phyloP scores from a whole-genome alignment of 768 basidiomycete species.

The Trametes villosa region DNA sequence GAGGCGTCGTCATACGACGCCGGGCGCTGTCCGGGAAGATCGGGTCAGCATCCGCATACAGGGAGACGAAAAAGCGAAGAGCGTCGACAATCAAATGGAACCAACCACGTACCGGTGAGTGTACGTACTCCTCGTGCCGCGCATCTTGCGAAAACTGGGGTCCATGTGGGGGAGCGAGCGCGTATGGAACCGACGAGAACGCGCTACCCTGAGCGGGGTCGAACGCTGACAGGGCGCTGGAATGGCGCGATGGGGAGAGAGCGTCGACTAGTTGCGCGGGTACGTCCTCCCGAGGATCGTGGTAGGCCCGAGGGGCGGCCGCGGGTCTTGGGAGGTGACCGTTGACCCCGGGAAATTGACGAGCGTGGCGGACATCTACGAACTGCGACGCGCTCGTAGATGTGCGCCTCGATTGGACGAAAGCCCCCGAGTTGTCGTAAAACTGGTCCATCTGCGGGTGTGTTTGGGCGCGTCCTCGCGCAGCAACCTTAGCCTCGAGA shows the following conservation, averaged over 20 bases:
- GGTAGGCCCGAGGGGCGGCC: too few species aligned
- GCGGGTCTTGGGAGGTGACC: too few species aligned
- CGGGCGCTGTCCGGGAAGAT: constrained; percentile 14
- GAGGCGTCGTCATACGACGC: background rate
- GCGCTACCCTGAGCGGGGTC: background rate
- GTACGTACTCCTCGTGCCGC: background rate
- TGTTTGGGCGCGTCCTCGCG: background rate
- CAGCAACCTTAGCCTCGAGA: constrained; percentile 9
- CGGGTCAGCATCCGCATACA: constrained; percentile 6
- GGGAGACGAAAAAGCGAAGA: background rate
- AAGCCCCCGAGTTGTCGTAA: background rate
- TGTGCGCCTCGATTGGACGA: background rate
- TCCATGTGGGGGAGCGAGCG: constrained; percentile 7
- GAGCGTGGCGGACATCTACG: background rate
- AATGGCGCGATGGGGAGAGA: too few species aligned
- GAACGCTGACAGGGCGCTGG: background rate
- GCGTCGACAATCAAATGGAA: background rate
- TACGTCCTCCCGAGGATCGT: too few species aligned
- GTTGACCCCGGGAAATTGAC: too few species aligned
- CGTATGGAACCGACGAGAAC: background rate
- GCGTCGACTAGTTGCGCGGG: too few species aligned
- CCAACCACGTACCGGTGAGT: background rate
- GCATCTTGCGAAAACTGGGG: background rate
- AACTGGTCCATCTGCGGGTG: background rate
- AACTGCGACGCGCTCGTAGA: background rate